A percentile compares a stretch with the other conserved stretches of the same genome.
Conservation (phyloP, 495 filamentous ascomycete species). For the Extremus antarcticus region DNA sequence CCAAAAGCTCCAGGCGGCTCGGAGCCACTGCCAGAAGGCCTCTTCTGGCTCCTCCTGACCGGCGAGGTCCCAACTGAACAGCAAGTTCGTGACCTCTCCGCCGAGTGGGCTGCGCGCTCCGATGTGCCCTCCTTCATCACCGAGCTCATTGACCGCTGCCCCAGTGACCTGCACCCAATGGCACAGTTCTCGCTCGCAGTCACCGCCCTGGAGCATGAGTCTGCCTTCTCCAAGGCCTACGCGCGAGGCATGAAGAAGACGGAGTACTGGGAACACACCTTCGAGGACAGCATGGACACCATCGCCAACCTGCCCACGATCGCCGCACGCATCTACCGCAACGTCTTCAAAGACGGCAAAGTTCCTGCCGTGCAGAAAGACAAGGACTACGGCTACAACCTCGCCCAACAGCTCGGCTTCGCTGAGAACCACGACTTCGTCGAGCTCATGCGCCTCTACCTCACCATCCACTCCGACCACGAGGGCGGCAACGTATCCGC, state of each 20-base stretch:
- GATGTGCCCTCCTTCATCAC: conserved; percentile 93
- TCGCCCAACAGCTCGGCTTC: conserved; percentile 96
- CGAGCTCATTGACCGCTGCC: conserved; percentile 99
- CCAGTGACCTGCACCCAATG: conserved; percentile 97
- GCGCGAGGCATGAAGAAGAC: conserved; percentile 97
- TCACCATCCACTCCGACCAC: conserved; percentile 96
- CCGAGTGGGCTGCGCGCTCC: conserved; percentile 96
- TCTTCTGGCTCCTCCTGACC: conserved; percentile 98
- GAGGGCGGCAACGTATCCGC: conserved; percentile 98
- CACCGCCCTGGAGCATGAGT: conserved; percentile 95
- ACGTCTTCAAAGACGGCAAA: conserved; percentile 99
- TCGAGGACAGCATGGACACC: conserved; percentile 99
- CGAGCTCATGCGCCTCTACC: conserved; percentile 94
- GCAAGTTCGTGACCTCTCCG: conserved; percentile 93
- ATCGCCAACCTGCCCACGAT: conserved; percentile 99
- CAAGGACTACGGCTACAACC: conserved; percentile 97
- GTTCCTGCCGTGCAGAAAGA: conserved; percentile 89
- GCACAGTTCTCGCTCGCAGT: conserved; percentile 97
- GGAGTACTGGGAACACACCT: conserved; percentile 98
- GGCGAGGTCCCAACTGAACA: conserved; percentile 94
- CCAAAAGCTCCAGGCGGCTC: conserved; percentile 91
- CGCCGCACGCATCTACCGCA: conserved; percentile 96
- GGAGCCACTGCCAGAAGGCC: conserved; percentile 95
- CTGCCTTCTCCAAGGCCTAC: conserved; percentile 92
- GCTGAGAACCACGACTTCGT: conserved; percentile 92